Percentiles rank a stretch among this genome's conserved stretches.
phyloP scores from a whole-genome alignment of 2,329 filamentous ascomycete genomes.

The Aureobasidium sp. region DNA sequence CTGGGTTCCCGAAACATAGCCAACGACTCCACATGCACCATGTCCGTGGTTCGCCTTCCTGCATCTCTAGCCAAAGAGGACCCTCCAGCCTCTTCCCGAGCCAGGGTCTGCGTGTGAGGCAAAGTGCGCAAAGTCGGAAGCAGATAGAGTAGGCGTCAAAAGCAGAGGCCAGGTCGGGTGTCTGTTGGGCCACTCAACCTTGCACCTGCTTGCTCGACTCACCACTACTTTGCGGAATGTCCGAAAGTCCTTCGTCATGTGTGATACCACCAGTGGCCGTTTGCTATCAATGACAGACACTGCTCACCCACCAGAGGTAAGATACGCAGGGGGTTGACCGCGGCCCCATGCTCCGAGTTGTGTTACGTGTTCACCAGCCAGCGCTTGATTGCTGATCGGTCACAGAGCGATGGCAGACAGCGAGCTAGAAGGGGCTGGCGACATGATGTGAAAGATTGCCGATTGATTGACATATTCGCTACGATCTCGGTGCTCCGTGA shows the following conservation, averaged over 20 bases:
- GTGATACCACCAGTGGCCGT: neutral
- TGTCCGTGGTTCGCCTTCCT: slow-evolving; percentile 5
- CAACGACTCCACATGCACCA: neutral
- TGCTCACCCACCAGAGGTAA: neutral
- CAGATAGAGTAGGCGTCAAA: neutral
- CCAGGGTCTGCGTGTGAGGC: neutral
- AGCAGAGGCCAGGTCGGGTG: neutral
- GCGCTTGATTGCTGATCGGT: neutral
- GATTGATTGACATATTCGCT: neutral
- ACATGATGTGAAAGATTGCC: neutral
- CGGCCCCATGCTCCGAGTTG: slow-evolving; percentile 11
- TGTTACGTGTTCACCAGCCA: slow-evolving; percentile 9
- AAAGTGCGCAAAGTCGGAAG: neutral
- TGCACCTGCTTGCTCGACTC: neutral
- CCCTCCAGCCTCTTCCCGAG: neutral
- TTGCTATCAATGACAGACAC: neutral
- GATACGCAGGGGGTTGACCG: neutral
- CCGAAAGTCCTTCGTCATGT: neutral
- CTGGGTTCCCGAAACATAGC: neutral
- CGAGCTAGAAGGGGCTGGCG: neutral
- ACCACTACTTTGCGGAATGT: neutral
- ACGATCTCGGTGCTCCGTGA: neutral
- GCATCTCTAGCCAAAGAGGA: neutral
- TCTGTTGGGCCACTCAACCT: neutral
- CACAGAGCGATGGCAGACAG: neutral